Conservation (phyloP, 2,329 filamentous ascomycete genomes). For the Calonectria honghensis region DNA sequence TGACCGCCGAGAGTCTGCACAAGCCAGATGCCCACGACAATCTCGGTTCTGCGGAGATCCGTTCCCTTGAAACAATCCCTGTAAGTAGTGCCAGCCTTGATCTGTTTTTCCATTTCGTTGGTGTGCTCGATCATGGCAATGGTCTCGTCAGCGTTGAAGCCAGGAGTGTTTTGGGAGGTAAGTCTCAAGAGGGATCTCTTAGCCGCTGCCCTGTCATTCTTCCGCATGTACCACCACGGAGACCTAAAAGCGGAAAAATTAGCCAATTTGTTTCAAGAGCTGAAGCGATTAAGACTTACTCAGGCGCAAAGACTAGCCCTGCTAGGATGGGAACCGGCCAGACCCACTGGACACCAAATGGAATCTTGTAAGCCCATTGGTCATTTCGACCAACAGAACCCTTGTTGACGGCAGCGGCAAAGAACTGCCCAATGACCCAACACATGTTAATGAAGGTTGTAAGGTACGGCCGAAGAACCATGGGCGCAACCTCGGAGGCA, state of each 20-base stretch:
- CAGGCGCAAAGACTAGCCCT: constrained; percentile 68
- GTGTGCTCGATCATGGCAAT: constrained; percentile 74
- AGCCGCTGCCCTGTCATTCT: constrained; percentile 64
- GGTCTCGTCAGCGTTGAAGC: constrained; percentile 67
- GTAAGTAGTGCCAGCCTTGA: constrained; percentile 67
- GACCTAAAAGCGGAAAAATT: constrained; percentile 57
- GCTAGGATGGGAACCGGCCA: constrained; percentile 69
- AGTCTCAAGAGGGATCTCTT: constrained; percentile 64
- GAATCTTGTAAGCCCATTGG: constrained; percentile 70
- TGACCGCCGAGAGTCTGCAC: constrained; percentile 69
- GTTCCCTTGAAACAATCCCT: constrained; percentile 71
- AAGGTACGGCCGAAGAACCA: constrained; percentile 70
- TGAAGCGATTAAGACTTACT: constrained; percentile 54
- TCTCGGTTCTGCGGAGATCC: constrained; percentile 72
- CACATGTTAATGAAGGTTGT: constrained; percentile 75
- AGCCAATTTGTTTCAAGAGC: background rate
- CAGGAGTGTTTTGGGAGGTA: constrained; percentile 60
- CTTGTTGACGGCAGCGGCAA: constrained; percentile 68
- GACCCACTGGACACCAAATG: constrained; percentile 72
- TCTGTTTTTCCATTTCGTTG: constrained; percentile 67
- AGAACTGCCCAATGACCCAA: constrained; percentile 74
- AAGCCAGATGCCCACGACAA: constrained; percentile 69
- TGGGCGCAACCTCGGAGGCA: constrained; percentile 71
- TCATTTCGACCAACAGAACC: constrained; percentile 62
- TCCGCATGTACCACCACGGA: constrained; percentile 71